A percentile compares a stretch with the other conserved stretches of the same genome.
Conservation (phyloP, 495 filamentous ascomycete species). For the Neurospora discreta region DNA sequence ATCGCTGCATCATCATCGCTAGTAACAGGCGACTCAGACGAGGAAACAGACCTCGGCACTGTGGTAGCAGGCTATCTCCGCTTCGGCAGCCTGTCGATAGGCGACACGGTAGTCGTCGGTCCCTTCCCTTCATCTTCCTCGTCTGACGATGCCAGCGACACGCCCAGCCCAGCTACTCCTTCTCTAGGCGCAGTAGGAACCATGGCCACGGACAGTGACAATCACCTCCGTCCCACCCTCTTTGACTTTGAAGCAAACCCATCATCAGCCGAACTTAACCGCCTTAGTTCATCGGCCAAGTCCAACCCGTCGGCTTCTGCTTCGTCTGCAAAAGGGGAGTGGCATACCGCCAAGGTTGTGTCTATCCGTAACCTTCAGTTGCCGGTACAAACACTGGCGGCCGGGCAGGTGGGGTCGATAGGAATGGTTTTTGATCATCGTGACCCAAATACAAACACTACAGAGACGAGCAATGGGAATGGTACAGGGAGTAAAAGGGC, state of each 20-base stretch:
- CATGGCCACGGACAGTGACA: conserved; percentile 9
- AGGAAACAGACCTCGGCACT: conserved; percentile 31
- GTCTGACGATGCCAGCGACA: conserved; percentile 25
- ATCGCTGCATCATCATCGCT: conserved; percentile 34
- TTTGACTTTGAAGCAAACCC: conserved; percentile 28
- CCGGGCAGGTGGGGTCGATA: conserved; percentile 78
- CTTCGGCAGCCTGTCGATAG: conserved; percentile 66
- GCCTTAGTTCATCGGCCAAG: conserved; percentile 11
- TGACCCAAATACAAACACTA: not conserved
- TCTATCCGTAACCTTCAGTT: conserved; percentile 83
- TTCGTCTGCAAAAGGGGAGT: conserved; percentile 46
- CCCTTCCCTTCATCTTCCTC: conserved; percentile 47
- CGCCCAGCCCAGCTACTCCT: conserved; percentile 18
- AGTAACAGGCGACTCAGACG: conserved; percentile 25
- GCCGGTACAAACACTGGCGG: conserved; percentile 62
- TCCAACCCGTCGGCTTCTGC: conserved; percentile 30
- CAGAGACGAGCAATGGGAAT: conserved; percentile 15
- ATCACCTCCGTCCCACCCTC: conserved; percentile 18
- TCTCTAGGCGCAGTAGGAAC: not conserved
- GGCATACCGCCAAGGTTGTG: conserved; percentile 66
- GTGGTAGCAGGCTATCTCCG: conserved; percentile 77
- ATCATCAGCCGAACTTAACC: conserved; percentile 30
- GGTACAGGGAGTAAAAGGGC: not conserved
- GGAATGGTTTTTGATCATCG: conserved; percentile 52
- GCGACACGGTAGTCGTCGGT: conserved; percentile 68